A percentile compares a stretch with the other conserved stretches of the same genome.
Evolutionary conservation across 169 alveolate genomes (phyloP).

Genomic region (Eimeria brunetti): DNA sequence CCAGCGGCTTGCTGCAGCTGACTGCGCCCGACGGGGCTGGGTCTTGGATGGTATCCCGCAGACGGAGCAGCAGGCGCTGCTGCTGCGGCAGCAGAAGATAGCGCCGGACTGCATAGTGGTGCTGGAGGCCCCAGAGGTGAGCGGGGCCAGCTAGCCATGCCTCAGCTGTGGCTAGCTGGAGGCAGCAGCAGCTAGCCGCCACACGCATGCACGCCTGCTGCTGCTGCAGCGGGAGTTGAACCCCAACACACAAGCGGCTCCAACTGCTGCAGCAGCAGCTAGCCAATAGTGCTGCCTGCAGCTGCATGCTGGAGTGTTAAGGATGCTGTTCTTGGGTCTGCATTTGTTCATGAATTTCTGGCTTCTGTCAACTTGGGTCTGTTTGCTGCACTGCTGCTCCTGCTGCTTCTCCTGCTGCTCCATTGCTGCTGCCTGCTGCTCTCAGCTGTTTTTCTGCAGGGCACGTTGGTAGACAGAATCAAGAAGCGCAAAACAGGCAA

Average conservation of each 20-base stretch:
- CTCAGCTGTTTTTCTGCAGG: conserved; percentile 8
- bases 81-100: conserved; percentile 85
- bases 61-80: conserved; percentile 86
- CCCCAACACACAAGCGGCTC: not conserved
- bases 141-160: not conserved
- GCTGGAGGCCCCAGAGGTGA: conserved; percentile 79
- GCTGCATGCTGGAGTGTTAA: not conserved
- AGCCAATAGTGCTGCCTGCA: not conserved
- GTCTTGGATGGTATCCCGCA: conserved; percentile 92
- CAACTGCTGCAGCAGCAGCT: not conserved
- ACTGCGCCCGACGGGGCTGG: conserved; percentile 91
- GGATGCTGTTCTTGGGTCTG: not conserved
- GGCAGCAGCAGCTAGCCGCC: not conserved
- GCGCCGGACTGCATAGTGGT: conserved; percentile 89
- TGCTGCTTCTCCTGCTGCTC: not conserved
- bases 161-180: not conserved
- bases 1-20: conserved; percentile 89
- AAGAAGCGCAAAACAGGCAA: not conserved
- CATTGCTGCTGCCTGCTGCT: not conserved
- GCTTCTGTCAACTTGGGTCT: not conserved
- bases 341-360: not conserved
- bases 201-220: no score
- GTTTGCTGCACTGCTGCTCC: not conserved
- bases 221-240: not conserved
- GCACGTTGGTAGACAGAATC: conserved; percentile 16